Percentiles rank a stretch among this genome's conserved stretches.
phyloP scores from a whole-genome alignment of 1,284 basidiomycete genomes.

The Leccinum griseonigrum region DNA sequence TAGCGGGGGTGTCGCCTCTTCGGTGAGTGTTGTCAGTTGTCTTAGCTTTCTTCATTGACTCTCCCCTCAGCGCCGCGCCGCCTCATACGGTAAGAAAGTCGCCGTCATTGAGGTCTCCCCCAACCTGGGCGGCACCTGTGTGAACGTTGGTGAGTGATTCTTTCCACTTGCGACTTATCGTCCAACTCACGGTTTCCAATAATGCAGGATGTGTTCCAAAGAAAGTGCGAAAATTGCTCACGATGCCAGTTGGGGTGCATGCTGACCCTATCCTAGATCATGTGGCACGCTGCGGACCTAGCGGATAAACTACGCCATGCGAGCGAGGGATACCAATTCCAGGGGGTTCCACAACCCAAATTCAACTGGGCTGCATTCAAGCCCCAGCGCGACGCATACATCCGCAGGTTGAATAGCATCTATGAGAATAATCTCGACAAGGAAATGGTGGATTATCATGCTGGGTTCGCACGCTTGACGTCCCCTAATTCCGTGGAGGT shows the following conservation, averaged over 20 bases:
- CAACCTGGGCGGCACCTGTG: conserved; percentile 91
- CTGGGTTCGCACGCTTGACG: conserved; percentile 75
- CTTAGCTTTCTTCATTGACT: not conserved
- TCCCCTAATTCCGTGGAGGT: conserved; percentile 69
- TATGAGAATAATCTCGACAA: conserved; percentile 88
- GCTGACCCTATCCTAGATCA: conserved; percentile 60
- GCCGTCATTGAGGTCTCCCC: conserved; percentile 83
- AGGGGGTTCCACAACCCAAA: conserved; percentile 49
- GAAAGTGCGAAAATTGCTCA: conserved; percentile 49
- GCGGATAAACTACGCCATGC: conserved; percentile 83
- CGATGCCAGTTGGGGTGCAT: conserved; percentile 7
- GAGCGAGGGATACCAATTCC: conserved; percentile 76
- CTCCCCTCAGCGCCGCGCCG: conserved; percentile 69
- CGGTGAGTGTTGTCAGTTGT: conserved; percentile 40
- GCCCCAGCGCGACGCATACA: conserved; percentile 94
- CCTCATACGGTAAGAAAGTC: conserved; percentile 92
- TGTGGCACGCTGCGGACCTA: conserved; percentile 99
- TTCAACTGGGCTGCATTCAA: conserved; percentile 95
- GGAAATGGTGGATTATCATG: conserved; percentile 88
- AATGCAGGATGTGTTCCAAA: conserved; percentile 81
- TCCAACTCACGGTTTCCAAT: conserved; percentile 8
- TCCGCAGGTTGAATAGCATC: conserved; percentile 87
- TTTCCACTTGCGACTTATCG: not conserved
- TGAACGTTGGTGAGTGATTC: conserved; percentile 78
- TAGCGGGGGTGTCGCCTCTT: conserved; percentile 77